Base-by-base conservation (phyloP, 2,329 filamentous ascomycete species). In the Talaromyces atroroseus region DNA sequence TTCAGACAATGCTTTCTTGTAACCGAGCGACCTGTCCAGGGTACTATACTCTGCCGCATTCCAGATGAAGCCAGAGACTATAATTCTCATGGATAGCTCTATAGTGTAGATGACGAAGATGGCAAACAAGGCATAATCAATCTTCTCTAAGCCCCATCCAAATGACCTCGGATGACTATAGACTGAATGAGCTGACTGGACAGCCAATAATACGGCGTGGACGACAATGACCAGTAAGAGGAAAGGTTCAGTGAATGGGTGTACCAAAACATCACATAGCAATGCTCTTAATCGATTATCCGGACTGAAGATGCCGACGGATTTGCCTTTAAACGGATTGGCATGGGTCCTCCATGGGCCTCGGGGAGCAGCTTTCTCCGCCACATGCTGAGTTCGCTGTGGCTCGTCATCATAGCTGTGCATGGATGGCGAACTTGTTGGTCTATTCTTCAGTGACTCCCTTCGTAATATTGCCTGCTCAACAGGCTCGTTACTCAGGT, bases 41-140 rank as follows among this genome's bases (percentile, higher is more conserved):
- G 91, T 95, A 71, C 90, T 96, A 71, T 96, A 96, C 68, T 96
- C 92, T 8, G 84, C 78, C 1, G 94, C 89, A 68, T 99, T 99
- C 62, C 95, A 78, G 32, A 99, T 80, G 64, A 99, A 88, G 0
- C 94, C 95, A 0, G 94, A 99, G 0, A 99, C 95, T 59, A 99
- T 87, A 44, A 92, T 86, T 55, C 92, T 88, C 59, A 89, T 85
- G 55, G 87, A 76, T 36, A 95, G 81, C 71, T 99, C 95, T 21
- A 95, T 66, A 0, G 92, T 96, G 69, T 97, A 99, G 50, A 99
- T 82, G 57, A 88, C 78, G 70, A 99, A 99, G 5, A 99, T 83
- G 1, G 73, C 84, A 46, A 97, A 79, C 57, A 97, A 82, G 23
- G 87, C 85, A 79, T 86, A 95, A 70, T 96, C 90, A 59, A 90